Conservation (phyloP, 768 basidiomycete genomes). For the Leucosporidium creatinivorum region DNA sequence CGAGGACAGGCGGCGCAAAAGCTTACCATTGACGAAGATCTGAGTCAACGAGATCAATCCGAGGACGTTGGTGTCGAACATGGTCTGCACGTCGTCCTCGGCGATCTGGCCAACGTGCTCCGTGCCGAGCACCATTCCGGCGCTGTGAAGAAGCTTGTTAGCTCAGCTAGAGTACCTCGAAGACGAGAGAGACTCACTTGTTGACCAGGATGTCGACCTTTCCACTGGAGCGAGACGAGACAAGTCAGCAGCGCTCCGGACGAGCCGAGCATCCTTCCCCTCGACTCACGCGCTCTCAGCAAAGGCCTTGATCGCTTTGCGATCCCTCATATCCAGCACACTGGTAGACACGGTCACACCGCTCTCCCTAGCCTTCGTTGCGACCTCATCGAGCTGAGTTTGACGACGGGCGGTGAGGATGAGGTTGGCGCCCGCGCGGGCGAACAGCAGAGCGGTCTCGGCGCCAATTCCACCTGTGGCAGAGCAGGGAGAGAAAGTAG, state of each 20-base stretch:
- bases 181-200: too few relatives aligned
- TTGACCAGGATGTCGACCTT: background rate
- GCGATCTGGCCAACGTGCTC: conserved; percentile 79
- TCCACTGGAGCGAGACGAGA: background rate
- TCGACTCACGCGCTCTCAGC: background rate
- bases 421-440: conserved; percentile 28
- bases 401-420: conserved; percentile 33
- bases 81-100: conserved; percentile 67
- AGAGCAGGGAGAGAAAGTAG: background rate
- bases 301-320: conserved; percentile 14
- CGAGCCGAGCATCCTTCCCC: background rate
- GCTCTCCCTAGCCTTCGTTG: conserved; percentile 14
- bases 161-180: too few relatives aligned
- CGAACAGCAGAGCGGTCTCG: conserved; percentile 29
- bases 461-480: conserved; percentile 27
- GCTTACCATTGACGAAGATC: conserved; percentile 55
- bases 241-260: conserved; percentile 26
- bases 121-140: conserved; percentile 81
- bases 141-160: background rate
- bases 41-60: conserved; percentile 63
- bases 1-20: background rate
- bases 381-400: conserved; percentile 18
- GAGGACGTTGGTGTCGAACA: conserved; percentile 65
- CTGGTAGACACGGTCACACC: conserved; percentile 5
- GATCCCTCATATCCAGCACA: conserved; percentile 25